Base-by-base conservation (phyloP, 2,329 filamentous ascomycete species). In the Fusarium siculi region DNA sequence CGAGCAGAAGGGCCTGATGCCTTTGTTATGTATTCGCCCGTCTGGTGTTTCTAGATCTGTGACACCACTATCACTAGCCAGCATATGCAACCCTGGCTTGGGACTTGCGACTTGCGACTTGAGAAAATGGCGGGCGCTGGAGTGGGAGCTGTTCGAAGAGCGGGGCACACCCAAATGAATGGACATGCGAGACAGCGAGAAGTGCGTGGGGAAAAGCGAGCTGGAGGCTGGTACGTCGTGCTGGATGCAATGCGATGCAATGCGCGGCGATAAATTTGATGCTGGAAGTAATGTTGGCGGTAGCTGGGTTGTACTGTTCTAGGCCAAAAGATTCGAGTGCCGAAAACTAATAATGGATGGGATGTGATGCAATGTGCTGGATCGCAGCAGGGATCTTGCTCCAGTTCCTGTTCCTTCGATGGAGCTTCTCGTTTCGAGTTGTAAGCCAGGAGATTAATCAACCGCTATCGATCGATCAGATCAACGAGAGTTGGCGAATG, bases 11-110 rank as follows among this genome's bases (percentile, higher is more conserved):
- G 58, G 64, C 16, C 52, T 47, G 42, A 42, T 43, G 55, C 32
- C 55, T 73, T 73, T 44, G 59, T 74, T 74, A 74, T 74, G 67
- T 74, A 74, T 72, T 55, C 44, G 63, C 66, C 62, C 57, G 47
- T 63, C 57, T 59, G 57, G 59, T 44, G 30, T 53, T 44, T 43
- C 42, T 53, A 57, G 72, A 73, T 57, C 55, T 68, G 67, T 55
- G 58, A 65, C 71, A 61, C 71, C 66, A 72, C 59, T 65, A 66
- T 63, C 67, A 58, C 63, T 69, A 74, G 68, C 71, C 71, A 55
- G 64, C 53, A 58, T 57, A 54, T 47, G 72, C 56, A 60, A 74
- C 71, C 67, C 63, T 70, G 60, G 60, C 57, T 54, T 57, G 62
- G 43, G 25, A 28, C 25, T 28, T 28, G 25, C 25, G 60, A 42